Conservation (phyloP, 164 flowering plant genomes). For the Hamamelis virginiana region DNA sequence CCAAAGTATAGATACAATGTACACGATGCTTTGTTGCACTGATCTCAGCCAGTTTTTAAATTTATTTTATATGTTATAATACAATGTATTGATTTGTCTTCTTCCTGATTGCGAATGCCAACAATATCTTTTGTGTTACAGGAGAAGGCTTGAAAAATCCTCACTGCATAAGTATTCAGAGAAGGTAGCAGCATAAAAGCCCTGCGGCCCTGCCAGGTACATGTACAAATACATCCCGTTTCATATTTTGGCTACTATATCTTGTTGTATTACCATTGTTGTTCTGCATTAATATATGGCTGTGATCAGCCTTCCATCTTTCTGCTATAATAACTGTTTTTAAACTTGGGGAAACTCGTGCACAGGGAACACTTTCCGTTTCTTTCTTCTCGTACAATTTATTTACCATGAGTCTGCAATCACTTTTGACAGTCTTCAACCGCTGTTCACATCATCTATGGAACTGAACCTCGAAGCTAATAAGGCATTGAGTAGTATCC, state of each 20-base stretch:
- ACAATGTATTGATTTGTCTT: neutral
- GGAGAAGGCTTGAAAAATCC: conserved; percentile 27
- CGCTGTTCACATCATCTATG: no score
- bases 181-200: conserved; percentile 13
- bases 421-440: no score
- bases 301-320: no score
- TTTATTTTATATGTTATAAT: neutral
- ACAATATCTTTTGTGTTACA: conserved; percentile 15
- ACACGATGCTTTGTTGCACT: neutral
- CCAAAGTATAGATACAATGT: neutral
- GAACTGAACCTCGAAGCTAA: no score
- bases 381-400: no score
- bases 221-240: neutral
- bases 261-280: neutral
- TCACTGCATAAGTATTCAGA: neutral
- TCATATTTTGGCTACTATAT: neutral
- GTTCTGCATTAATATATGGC: neutral
- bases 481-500: no score
- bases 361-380: no score
- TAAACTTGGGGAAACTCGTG: no score
- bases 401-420: no score
- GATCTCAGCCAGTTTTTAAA: neutral
- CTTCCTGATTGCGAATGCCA: neutral
- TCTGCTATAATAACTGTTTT: no score
- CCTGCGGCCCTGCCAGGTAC: conserved; percentile 19